These are phyloP conservation scores for Plantago major DNA, from an alignment of 257 asterid species.

Conservation along the genomic window DNA sequence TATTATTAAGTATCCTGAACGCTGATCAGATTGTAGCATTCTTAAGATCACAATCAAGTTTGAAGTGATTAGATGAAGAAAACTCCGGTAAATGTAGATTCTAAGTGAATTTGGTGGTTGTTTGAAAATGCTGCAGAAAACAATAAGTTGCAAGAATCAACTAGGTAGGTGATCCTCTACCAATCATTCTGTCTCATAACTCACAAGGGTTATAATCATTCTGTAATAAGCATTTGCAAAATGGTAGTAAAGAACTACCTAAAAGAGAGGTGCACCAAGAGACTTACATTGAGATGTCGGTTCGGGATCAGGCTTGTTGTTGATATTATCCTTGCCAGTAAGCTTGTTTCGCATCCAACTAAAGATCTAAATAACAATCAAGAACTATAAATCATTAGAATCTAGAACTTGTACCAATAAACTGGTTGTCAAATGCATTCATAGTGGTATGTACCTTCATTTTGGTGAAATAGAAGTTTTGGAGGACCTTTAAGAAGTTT, in stretches of 20 bases:
- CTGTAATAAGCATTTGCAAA: no score
- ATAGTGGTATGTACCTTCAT: constrained; percentile 53
- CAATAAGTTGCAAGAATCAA: no score
- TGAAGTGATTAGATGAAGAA: no score
- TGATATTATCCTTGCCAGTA: constrained; percentile 32
- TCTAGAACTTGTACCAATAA: not conserved
- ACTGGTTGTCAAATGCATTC: not conserved
- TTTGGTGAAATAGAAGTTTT: not conserved
- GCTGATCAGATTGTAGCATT: no score
- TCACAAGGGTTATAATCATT: no score
- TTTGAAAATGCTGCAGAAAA: no score
- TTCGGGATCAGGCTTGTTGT: constrained; percentile 24
- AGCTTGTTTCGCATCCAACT: constrained; percentile 62
- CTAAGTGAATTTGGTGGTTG: no score
- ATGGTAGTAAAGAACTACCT: not conserved
- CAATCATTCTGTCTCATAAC: no score
- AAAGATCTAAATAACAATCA: constrained; percentile 46
- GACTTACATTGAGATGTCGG: constrained; percentile 38
- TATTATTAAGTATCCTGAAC: no score
- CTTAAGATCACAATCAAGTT: no score
- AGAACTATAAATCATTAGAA: constrained; percentile 8
- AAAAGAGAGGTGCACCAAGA: not conserved
- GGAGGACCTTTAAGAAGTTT: constrained; percentile 2
- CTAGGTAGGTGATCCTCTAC: no score
- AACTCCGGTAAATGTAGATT: no score